Percentiles rank a stretch among this genome's conserved stretches.
These are phyloP conservation scores for Trichoderma polysporum DNA, from an alignment of 2,329 filamentous ascomycete species.

Conservation along the genomic window DNA sequence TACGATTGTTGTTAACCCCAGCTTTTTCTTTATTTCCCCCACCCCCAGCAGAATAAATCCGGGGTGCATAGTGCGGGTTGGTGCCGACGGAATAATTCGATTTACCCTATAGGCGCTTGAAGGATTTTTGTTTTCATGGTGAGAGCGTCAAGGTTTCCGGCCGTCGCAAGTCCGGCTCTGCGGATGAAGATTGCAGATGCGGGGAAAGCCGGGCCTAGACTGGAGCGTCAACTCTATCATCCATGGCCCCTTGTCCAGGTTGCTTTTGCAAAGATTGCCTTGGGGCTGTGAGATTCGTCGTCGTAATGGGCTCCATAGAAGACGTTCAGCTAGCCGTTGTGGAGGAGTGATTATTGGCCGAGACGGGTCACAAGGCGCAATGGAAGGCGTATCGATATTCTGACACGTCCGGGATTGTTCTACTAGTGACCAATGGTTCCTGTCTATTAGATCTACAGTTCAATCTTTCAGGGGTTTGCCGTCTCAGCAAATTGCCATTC, in stretches of 20 bases:
- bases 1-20: not conserved
- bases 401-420: not conserved
- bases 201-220: not conserved
- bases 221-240: not conserved
- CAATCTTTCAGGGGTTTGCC: too few species aligned
- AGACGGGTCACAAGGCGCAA: not conserved
- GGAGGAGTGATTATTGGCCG: not conserved
- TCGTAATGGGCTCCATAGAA: not conserved
- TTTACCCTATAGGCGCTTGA: not conserved
- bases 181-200: conserved; percentile 3
- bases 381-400: not conserved
- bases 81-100: not conserved
- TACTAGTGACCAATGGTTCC: not conserved
- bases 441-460: not conserved
- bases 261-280: not conserved
- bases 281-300: not conserved
- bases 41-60: not conserved
- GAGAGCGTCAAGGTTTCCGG: not conserved
- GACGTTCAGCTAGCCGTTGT: not conserved
- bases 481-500: not conserved
- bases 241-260: not conserved
- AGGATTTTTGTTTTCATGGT: not conserved
- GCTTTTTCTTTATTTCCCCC: not conserved
- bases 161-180: not conserved
- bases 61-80: not conserved